Evolutionary conservation across 1,284 basidiomycete genomes (phyloP), one percentile per base, ranked within the genome.

Genomic region (Bjerkandera adusta): DNA sequence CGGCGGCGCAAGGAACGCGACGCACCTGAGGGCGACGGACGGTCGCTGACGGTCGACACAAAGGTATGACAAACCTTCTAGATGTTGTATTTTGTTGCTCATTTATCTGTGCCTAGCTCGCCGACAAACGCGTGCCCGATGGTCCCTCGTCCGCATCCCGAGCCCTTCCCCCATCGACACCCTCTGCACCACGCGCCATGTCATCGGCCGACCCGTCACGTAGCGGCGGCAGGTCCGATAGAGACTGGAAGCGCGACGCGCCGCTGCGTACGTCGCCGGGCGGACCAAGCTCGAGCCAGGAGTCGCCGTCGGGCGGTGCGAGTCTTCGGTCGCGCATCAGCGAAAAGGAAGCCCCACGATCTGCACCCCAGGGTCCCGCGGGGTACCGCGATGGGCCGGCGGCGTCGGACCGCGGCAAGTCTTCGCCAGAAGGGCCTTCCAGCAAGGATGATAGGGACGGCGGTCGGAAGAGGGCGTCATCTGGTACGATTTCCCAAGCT

Each of bases 101-200:
- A 20, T 34, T 39, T n/a, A 13, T 21, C 33, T 4, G 30, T 27
- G 13, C 34, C 7, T 48, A 81, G 80, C 52, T 68, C 40, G 60
- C 59, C 35, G 81, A 85, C 50, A 85, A 81, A 57, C 76, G 81
- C 34, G 62, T 71, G 45, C 72, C 75, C 3, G 83, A 86, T 13
- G 75, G 72, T 11, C 76, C 75, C 21, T 38, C 53, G n/a, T 63
- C 66, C 8, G 62, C 53, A 13, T 62, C 66, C 4, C 80, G 81
- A 58, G 63, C 65, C 16, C 63, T 79, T 33, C 78, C 83, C 12
- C 69, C 81, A 5, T 76, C 68, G 35, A 79, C 81, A 3, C 85
- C 85, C 22, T 85, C 82, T 42, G 86, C 76, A 11, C 87, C 86
- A 22, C 75, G 86, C 53, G 83, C 84, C 3, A 87, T 86, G 84